phyloP scores from a whole-genome alignment of 2,329 filamentous ascomycete genomes.

The Talaromyces sp. region DNA sequence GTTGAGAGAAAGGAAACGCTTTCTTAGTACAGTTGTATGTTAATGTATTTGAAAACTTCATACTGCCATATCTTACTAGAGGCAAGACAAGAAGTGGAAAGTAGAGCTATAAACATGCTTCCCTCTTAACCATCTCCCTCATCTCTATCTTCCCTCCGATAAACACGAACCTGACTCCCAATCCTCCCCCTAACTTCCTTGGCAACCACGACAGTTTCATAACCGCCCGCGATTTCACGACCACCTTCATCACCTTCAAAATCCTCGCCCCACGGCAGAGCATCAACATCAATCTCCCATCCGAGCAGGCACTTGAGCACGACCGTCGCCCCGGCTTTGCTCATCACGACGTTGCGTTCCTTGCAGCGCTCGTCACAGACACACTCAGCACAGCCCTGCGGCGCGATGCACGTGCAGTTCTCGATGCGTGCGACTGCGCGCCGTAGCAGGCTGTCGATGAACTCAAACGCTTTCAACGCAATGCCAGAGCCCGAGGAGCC shows the following conservation, averaged over 20 bases:
- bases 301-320: constrained; percentile 72
- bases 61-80: no score
- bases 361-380: constrained; percentile 80
- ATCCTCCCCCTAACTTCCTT: constrained; percentile 51
- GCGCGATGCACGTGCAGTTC: constrained; percentile 61
- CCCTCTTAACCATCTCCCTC: neutral
- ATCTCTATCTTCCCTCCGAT: neutral
- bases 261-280: constrained; percentile 80
- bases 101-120: neutral
- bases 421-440: constrained; percentile 74
- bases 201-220: constrained; percentile 78
- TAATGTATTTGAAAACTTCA: no score
- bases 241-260: constrained; percentile 61
- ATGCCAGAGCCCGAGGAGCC: constrained; percentile 79
- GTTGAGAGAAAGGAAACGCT: no score
- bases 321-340: constrained; percentile 79
- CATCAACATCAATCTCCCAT: constrained; percentile 69
- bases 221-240: constrained; percentile 57
- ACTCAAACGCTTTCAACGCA: constrained; percentile 89
- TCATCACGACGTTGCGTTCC: constrained; percentile 86
- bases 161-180: constrained; percentile 8
- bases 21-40: no score
- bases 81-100: no score
- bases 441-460: constrained; percentile 69
- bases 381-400: constrained; percentile 80